phyloP scores from a whole-genome alignment of 2,329 filamentous ascomycete genomes.

The Colletotrichum liriopes region DNA sequence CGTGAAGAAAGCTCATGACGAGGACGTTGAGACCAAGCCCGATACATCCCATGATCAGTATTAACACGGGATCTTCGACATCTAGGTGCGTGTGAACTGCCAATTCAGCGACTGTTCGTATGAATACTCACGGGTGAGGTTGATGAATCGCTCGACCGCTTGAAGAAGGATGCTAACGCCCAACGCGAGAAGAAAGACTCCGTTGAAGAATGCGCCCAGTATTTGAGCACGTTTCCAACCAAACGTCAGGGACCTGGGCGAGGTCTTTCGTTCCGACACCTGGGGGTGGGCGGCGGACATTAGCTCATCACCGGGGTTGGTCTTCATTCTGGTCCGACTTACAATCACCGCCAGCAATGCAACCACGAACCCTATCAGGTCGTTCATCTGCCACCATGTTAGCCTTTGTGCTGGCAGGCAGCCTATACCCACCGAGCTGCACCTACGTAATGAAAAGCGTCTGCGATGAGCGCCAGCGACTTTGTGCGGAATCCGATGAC shows the following conservation, averaged over 20 bases:
- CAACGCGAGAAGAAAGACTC: slow-evolving; percentile 80
- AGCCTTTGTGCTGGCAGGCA: not conserved
- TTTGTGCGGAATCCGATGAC: slow-evolving; percentile 78
- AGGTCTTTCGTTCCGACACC: slow-evolving; percentile 70
- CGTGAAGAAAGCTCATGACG: slow-evolving; percentile 76
- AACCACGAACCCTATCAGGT: slow-evolving; percentile 78
- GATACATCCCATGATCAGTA: slow-evolving; percentile 79
- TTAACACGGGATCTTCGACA: slow-evolving; percentile 75
- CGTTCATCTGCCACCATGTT: slow-evolving; percentile 70
- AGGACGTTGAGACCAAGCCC: slow-evolving; percentile 79
- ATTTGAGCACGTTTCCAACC: slow-evolving; percentile 85
- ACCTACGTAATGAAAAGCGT: slow-evolving; percentile 83
- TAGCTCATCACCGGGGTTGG: not conserved
- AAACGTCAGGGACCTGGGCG: slow-evolving; percentile 75
- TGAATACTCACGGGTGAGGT: slow-evolving; percentile 64
- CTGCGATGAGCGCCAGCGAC: slow-evolving; percentile 81
- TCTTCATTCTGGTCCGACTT: slow-evolving; percentile 44
- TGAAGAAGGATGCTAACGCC: slow-evolving; percentile 82
- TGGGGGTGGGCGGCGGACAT: slow-evolving; percentile 50
- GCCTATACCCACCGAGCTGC: not conserved
- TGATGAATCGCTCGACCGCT: slow-evolving; percentile 79
- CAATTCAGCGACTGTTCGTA: too few relatives aligned
- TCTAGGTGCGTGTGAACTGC: slow-evolving; percentile 54
- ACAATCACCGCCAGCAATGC: slow-evolving; percentile 77
- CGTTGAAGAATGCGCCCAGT: slow-evolving; percentile 86